Evolutionary conservation across 1,139 yeast species (phyloP).

Genomic region (Martiniozyma asiatica): DNA sequence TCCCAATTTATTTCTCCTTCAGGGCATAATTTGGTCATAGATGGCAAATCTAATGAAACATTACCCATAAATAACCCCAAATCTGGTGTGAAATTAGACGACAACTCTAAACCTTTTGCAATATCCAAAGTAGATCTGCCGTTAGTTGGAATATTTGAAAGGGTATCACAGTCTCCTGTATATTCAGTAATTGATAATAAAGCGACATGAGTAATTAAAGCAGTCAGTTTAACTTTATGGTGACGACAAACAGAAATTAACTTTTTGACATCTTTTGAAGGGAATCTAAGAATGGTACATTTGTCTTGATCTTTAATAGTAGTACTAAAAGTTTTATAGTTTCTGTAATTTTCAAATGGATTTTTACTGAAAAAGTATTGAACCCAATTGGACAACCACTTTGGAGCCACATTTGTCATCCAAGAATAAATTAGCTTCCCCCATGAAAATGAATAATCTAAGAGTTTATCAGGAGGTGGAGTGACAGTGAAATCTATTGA

Average conservation of each 20-base stretch:
- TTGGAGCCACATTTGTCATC: not conserved
- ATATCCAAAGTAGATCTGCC: conserved; percentile 6
- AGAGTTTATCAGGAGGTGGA: conserved; percentile 3
- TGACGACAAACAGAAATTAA: conserved; percentile 8
- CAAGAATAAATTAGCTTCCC: conserved; percentile 1
- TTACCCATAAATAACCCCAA: conserved; percentile 12
- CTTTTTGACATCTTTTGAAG: conserved; percentile 2
- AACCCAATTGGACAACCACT: conserved; percentile 1
- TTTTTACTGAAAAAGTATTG: conserved; percentile 1
- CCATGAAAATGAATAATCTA: too few relatives aligned
- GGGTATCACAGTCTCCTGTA: conserved; percentile 7
- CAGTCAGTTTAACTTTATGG: conserved; percentile 13
- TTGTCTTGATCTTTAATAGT: too few relatives aligned
- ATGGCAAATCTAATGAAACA: conserved; percentile 6
- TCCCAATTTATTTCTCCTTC: conserved; percentile 9
- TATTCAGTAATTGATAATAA: conserved; percentile 8
- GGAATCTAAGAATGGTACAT: not conserved
- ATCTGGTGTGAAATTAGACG: conserved; percentile 3
- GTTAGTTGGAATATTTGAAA: conserved; percentile 10
- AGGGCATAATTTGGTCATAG: conserved; percentile 2
- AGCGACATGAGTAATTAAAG: conserved; percentile 9
- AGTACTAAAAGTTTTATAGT: too few relatives aligned
- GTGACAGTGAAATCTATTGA: too few relatives aligned
- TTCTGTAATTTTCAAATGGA: not conserved
- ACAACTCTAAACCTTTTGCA: conserved; percentile 1